Evolutionary conservation across 2,329 filamentous ascomycete species (phyloP).

Genomic region (Bipolaris victoriae): DNA sequence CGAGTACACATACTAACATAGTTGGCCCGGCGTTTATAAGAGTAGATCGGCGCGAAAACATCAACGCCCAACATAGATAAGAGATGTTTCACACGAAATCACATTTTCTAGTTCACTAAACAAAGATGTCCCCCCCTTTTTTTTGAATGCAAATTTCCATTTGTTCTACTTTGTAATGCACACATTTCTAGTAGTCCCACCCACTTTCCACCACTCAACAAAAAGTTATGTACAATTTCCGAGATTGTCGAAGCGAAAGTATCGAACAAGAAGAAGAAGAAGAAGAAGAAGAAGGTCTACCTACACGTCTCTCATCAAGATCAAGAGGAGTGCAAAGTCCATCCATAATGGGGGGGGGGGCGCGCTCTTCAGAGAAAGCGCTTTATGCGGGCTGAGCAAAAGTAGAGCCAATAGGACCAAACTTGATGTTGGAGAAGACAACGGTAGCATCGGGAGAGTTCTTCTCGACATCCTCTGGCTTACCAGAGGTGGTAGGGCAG

Average conservation of each 20-base stretch:
- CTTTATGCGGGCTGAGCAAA: conserved; percentile 42
- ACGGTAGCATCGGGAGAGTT: conserved; percentile 44
- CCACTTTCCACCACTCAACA: not conserved
- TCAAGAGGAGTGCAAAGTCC: not conserved
- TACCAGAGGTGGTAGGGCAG: conserved; percentile 46
- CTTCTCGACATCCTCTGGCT: conserved; percentile 47
- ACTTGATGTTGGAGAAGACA: conserved; percentile 50
- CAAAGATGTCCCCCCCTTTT: not conserved
- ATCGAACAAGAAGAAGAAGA: not conserved
- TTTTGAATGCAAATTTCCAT: conserved; percentile 15
- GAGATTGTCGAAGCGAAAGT: conserved; percentile 15
- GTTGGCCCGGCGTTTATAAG: too few species aligned
- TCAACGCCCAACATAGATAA: not conserved
- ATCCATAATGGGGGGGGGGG: not conserved
- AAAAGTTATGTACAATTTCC: conserved; percentile 21
- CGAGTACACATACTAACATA: too few species aligned
- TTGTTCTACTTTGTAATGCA: conserved; percentile 17
- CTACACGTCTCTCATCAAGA: not conserved
- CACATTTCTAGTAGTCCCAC: conserved; percentile 11
- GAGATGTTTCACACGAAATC: too few species aligned
- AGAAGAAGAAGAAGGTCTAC: not conserved
- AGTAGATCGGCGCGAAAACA: too few species aligned
- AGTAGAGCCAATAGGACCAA: conserved; percentile 50
- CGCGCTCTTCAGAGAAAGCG: not conserved
- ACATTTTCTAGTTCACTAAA: not conserved